Conservation (phyloP, 106 monocot species). For the Dendrobium catenatum region DNA sequence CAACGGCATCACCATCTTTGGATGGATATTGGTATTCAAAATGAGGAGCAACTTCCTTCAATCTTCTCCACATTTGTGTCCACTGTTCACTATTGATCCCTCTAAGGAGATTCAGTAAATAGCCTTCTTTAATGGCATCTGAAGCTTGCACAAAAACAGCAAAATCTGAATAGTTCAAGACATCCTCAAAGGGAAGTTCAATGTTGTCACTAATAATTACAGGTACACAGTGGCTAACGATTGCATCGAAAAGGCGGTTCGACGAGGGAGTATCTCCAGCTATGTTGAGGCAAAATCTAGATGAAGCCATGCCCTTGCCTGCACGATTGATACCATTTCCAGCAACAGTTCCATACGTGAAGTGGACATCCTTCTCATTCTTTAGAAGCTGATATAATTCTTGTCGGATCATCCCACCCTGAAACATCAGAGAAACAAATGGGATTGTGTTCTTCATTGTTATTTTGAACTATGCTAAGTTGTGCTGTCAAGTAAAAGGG, state of each 20-base stretch:
- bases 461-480: neutral
- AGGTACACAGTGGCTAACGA: slow-evolving; percentile 72
- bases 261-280: slow-evolving; percentile 94
- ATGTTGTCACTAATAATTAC: slow-evolving; percentile 80
- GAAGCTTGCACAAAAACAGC: slow-evolving; percentile 58
- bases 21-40: slow-evolving; percentile 81
- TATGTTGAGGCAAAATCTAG: slow-evolving; percentile 78
- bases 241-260: slow-evolving; percentile 82
- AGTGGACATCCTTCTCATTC: slow-evolving; percentile 64
- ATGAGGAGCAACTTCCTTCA: slow-evolving; percentile 43
- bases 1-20: slow-evolving; percentile 54
- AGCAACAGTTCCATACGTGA: slow-evolving; percentile 42
- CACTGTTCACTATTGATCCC: slow-evolving; percentile 44
- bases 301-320: slow-evolving; percentile 53
- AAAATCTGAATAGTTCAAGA: slow-evolving; percentile 73
- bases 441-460: neutral
- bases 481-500: neutral
- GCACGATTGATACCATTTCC: slow-evolving; percentile 41
- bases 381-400: slow-evolving; percentile 61
- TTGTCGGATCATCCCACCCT: slow-evolving; percentile 68
- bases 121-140: slow-evolving; percentile 54
- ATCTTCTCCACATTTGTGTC: slow-evolving; percentile 66
- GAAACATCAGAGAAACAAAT: neutral
- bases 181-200: slow-evolving; percentile 81
- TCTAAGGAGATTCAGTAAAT: slow-evolving; percentile 44